Base-by-base conservation (phyloP, 129 eudicot genomes). In the Centella asiatica region DNA sequence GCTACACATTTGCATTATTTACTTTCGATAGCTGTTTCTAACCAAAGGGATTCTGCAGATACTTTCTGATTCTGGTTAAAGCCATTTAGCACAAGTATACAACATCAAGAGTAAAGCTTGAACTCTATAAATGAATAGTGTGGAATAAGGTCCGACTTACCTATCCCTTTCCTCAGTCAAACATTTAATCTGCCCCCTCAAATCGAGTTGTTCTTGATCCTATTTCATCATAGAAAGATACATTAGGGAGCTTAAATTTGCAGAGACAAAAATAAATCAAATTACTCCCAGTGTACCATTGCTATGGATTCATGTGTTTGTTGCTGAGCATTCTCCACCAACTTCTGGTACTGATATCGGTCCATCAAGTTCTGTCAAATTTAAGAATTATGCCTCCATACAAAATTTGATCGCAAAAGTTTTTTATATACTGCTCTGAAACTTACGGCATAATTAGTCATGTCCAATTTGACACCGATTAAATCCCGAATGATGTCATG, bases 401-500 rank as follows among this genome's bases (percentile, higher is more conserved):
- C 15, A 42, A 57, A 53, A n/a, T 28, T 31, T 29, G 44, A 6
- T 56, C n/a, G 32, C 7, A 1, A 9, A 56, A 25, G 18, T 24
- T 56, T 56, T 56, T 26, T 13, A 48, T 2, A 65, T 20, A 57
- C 28, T 51, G 51, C 52, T 24, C 58, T 57, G 71, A 64, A 59
- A 75, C 94, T 81, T 77, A 88, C 96, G 13, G 88, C 86, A 71
- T 81, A 84, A 44, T 74, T 84, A 70, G 86, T 83, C 78, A 87
- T 83, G 75, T 87, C 95, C 65, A 83, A 64, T 76, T 87, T 87
- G 55, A 87, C 92, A 36, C 93, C 85, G 58, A 87, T 86, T 76
- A 87, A 69, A 81, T 87, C 95, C n/a, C 95, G 74, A 33, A 83
- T 83, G 57, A 87, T 90, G 74, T 87, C 93, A 57, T 87, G 95